phyloP scores from a whole-genome alignment of 768 basidiomycete genomes.

The Xerocomellus chrysenteron region DNA sequence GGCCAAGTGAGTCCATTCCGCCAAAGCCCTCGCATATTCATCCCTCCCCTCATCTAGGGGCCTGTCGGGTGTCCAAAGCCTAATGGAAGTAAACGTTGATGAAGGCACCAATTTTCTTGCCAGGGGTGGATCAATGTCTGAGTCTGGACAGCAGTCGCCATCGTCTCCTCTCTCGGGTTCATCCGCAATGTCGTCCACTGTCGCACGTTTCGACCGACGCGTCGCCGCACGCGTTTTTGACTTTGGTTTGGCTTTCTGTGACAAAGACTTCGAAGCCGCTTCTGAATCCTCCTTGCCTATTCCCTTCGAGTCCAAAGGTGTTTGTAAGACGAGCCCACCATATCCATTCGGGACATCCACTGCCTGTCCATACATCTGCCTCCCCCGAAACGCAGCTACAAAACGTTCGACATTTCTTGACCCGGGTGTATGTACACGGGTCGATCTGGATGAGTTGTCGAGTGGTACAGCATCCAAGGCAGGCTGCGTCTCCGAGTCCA shows the following conservation, averaged over 20 bases:
- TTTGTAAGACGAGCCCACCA: slow-evolving; percentile 58
- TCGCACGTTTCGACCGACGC: slow-evolving; percentile 25
- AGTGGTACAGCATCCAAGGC: neutral
- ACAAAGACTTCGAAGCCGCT: neutral
- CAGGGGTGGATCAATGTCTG: neutral
- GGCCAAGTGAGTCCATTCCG: slow-evolving; percentile 69
- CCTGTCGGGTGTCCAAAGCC: slow-evolving; percentile 75
- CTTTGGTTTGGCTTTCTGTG: slow-evolving; percentile 12
- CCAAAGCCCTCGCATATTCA: slow-evolving; percentile 66
- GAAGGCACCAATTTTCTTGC: slow-evolving; percentile 44
- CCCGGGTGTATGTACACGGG: neutral
- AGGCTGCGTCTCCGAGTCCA: slow-evolving; percentile 16
- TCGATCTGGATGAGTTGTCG: neutral
- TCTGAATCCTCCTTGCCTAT: slow-evolving; percentile 13
- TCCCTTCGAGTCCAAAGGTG: slow-evolving; percentile 16
- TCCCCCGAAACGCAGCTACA: slow-evolving; percentile 70
- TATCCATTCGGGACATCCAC: slow-evolving; percentile 67
- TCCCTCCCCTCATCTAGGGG: slow-evolving; percentile 68
- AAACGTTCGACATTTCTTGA: slow-evolving; percentile 25
- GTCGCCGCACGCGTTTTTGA: slow-evolving; percentile 8
- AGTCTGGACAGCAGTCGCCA: slow-evolving; percentile 14
- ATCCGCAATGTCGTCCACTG: slow-evolving; percentile 30
- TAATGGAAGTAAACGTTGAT: slow-evolving; percentile 62
- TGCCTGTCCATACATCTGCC: slow-evolving; percentile 66
- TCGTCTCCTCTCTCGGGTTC: slow-evolving; percentile 25